These are phyloP conservation scores for Metahyphopichia silvanorum DNA, from an alignment of 805 yeast species.

Conservation along the genomic window DNA sequence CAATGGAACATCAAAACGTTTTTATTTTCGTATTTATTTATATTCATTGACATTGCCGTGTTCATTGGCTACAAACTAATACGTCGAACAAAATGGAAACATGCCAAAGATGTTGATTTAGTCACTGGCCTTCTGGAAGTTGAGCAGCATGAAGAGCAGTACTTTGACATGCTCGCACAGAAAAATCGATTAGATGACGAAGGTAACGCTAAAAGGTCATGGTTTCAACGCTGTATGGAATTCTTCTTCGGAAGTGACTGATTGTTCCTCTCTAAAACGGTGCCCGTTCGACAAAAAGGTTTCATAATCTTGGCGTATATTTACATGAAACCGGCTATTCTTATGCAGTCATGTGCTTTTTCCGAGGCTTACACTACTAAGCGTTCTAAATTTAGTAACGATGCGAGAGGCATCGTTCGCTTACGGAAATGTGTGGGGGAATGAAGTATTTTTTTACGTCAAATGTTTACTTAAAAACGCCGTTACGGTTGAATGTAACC, in stretches of 20 bases:
- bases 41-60: slow-evolving; percentile 36
- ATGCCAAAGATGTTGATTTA: slow-evolving; percentile 34
- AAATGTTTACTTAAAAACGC: no score
- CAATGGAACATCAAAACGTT: slow-evolving; percentile 36
- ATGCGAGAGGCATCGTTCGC: no score
- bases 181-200: slow-evolving; percentile 10
- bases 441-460: no score
- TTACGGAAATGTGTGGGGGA: no score
- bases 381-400: no score
- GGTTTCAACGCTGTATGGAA: slow-evolving; percentile 12
- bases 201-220: slow-evolving; percentile 15
- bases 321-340: no score
- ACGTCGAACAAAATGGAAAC: slow-evolving; percentile 32
- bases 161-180: slow-evolving; percentile 15
- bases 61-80: slow-evolving; percentile 34
- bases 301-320: no score
- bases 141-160: slow-evolving; percentile 34
- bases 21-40: slow-evolving; percentile 40
- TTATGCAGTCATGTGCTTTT: no score
- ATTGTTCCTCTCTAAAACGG: no score
- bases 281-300: no score
- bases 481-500: no score
- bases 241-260: slow-evolving; percentile 25
- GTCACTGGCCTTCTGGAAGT: slow-evolving; percentile 36
- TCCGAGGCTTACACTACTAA: no score